A percentile compares a stretch with the other conserved stretches of the same genome.
phyloP scores from a whole-genome alignment of 169 alveolate species.

The Eimeria acervulina region DNA sequence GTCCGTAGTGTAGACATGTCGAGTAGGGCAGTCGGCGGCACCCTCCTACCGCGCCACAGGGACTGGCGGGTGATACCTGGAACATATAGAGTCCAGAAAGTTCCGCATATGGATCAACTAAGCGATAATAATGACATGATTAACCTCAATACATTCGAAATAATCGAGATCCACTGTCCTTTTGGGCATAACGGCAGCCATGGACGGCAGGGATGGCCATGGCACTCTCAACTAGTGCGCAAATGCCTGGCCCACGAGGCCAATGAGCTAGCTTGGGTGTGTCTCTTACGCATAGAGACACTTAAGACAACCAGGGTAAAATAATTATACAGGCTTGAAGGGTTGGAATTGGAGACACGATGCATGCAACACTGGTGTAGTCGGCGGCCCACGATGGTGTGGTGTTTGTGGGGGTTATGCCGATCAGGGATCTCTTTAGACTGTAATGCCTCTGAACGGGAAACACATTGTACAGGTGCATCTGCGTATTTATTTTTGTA shows the following conservation, averaged over 20 bases:
- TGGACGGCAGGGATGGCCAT: slow-evolving; percentile 40
- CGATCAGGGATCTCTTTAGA: slow-evolving; percentile 31
- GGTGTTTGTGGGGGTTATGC: slow-evolving; percentile 80
- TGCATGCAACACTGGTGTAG: slow-evolving; percentile 55
- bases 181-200: slow-evolving; percentile 39
- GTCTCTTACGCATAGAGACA: slow-evolving; percentile 39
- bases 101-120: slow-evolving; percentile 12
- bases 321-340: neutral
- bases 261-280: slow-evolving; percentile 51
- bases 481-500: neutral
- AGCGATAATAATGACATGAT: slow-evolving; percentile 31
- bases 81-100: neutral
- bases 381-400: slow-evolving; percentile 81
- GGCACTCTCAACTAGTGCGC: slow-evolving; percentile 75
- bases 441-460: neutral
- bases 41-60: slow-evolving; percentile 33
- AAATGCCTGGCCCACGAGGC: slow-evolving; percentile 63
- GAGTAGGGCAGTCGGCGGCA: slow-evolving; percentile 64
- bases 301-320: neutral
- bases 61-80: slow-evolving; percentile 40
- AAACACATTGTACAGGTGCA: neutral
- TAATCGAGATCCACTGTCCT: neutral
- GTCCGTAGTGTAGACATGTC: slow-evolving; percentile 22
- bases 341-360: slow-evolving; percentile 17
- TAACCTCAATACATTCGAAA: neutral